phyloP scores from a whole-genome alignment of 2,329 filamentous ascomycete genomes.

The Periglandula ipomoeae region DNA sequence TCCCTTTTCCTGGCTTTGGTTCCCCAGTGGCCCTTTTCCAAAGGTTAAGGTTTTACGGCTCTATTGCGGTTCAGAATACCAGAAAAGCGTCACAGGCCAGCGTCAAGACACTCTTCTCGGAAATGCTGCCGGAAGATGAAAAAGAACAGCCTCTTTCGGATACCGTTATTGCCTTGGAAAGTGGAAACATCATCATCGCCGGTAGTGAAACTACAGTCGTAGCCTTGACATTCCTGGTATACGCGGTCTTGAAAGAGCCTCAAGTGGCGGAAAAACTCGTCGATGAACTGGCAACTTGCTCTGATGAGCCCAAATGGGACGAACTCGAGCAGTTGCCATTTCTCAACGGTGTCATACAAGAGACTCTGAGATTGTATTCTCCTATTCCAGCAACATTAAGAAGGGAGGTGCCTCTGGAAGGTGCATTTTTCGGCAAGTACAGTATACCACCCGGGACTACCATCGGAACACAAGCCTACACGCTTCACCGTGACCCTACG shows the following conservation, averaged over 20 bases:
- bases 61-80: neutral
- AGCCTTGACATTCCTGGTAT: neutral
- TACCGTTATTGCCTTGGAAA: neutral
- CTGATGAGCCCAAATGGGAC: neutral
- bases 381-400: neutral
- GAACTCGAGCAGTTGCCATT: neutral
- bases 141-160: neutral
- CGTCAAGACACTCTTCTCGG: neutral
- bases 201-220: neutral
- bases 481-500: neutral
- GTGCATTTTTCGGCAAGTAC: neutral
- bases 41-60: neutral
- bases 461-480: conserved; percentile 1
- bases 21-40: neutral
- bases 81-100: neutral
- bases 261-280: neutral
- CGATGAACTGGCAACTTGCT: neutral
- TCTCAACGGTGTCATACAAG: neutral
- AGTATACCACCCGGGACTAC: neutral
- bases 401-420: neutral
- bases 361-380: conserved; percentile 1
- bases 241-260: neutral
- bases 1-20: neutral
- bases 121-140: neutral
- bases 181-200: neutral